Percentiles rank a stretch among this genome's conserved stretches.
These are phyloP conservation scores for Chloris gayana DNA, from an alignment of 176 grass and related monocot species.

Conservation along the genomic window DNA sequence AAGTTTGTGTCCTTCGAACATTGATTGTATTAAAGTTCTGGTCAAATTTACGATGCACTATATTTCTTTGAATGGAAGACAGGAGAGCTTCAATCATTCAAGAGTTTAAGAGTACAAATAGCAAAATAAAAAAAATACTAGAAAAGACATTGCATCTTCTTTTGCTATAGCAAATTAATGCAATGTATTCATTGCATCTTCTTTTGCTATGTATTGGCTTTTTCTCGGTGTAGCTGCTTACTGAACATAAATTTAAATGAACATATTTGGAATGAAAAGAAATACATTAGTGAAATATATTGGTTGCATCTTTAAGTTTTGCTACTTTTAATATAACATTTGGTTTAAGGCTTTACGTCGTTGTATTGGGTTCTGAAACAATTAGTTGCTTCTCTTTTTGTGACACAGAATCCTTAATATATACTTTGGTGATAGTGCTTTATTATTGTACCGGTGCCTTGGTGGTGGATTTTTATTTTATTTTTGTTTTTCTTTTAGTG, in stretches of 20 bases:
- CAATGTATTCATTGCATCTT: neutral
- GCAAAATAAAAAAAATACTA: neutral
- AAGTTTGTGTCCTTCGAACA: constrained; percentile 1
- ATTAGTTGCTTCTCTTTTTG: neutral
- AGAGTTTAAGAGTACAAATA: neutral
- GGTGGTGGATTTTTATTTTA: neutral
- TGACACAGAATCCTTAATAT: neutral
- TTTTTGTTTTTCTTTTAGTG: neutral
- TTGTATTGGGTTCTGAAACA: constrained; percentile 1
- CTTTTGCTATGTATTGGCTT: neutral
- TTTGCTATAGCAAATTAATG: neutral
- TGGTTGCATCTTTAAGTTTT: constrained; percentile 17
- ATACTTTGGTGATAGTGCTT: constrained; percentile 2
- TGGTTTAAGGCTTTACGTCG: neutral
- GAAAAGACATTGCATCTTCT: too few species aligned
- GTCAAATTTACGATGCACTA: neutral
- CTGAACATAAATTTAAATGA: neutral
- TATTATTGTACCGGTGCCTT: neutral
- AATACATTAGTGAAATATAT: neutral
- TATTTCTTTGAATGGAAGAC: neutral
- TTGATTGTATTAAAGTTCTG: neutral
- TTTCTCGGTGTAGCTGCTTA: neutral
- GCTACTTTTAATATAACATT: neutral
- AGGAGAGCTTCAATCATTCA: neutral
- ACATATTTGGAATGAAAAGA: neutral